Conservation (phyloP, 129 eudicot species). For the Scalesia atractyloides region DNA sequence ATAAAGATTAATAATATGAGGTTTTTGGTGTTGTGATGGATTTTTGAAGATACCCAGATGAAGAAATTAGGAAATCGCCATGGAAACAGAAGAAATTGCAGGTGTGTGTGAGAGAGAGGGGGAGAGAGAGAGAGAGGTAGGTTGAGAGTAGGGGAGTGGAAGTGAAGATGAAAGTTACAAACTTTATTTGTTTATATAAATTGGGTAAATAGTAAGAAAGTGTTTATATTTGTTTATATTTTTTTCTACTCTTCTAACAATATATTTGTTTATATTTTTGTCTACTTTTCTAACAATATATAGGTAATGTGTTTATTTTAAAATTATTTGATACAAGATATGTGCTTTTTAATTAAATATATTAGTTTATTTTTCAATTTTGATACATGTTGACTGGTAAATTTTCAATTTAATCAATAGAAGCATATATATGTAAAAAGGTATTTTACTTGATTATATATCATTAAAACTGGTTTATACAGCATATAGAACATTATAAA, state of each 20-base stretch:
- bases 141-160: conserved; percentile 36
- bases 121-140: conserved; percentile 20
- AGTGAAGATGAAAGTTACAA: conserved; percentile 20
- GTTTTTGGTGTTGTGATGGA: background rate
- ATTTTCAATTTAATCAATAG: background rate
- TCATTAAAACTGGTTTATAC: background rate
- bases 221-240: too few relatives aligned
- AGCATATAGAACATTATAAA: background rate
- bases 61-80: background rate
- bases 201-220: background rate
- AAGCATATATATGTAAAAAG: background rate
- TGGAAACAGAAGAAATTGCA: conserved; percentile 10
- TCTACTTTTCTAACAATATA: too few relatives aligned
- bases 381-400: too few relatives aligned
- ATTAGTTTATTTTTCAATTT: too few relatives aligned
- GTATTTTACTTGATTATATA: background rate
- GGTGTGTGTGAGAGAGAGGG: conserved; percentile 7
- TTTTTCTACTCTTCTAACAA: too few relatives aligned
- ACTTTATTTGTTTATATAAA: background rate
- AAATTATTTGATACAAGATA: too few relatives aligned
- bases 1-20: conserved; percentile 1
- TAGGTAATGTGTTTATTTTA: too few relatives aligned
- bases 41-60: conserved; percentile 5
- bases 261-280: too few relatives aligned
- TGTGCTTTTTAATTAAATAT: too few relatives aligned